phyloP scores from a whole-genome alignment of 2,329 filamentous ascomycete species.

The Thermomyces lanuginosus region DNA sequence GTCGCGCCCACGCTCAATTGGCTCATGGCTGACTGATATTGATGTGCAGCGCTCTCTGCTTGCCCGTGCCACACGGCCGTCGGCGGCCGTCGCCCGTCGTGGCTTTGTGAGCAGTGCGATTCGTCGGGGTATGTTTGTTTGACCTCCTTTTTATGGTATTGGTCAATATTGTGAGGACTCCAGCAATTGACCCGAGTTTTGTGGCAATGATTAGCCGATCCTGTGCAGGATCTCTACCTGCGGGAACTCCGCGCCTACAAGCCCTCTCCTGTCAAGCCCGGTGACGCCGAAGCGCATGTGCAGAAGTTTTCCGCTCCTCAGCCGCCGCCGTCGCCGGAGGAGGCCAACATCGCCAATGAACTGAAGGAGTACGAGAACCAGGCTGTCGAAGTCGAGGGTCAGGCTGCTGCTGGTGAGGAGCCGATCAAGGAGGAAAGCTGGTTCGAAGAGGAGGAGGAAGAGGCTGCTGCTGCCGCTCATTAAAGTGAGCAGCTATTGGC shows the following conservation, averaged over 20 bases:
- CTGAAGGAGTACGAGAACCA: slow-evolving; percentile 89
- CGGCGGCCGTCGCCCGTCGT: slow-evolving; percentile 40
- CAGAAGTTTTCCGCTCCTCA: slow-evolving; percentile 70
- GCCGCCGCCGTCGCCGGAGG: slow-evolving; percentile 76
- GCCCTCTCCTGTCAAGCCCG: slow-evolving; percentile 62
- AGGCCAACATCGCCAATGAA: slow-evolving; percentile 79
- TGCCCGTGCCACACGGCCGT: slow-evolving; percentile 43
- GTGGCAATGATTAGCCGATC: slow-evolving; percentile 51
- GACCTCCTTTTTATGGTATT: slow-evolving; percentile 2
- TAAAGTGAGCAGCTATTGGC: slow-evolving; percentile 10
- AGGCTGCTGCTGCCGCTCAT: slow-evolving; percentile 27
- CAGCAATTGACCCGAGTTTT: slow-evolving; percentile 3
- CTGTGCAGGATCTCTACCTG: slow-evolving; percentile 95
- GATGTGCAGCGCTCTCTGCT: slow-evolving; percentile 42
- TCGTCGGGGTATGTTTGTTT: slow-evolving; percentile 41
- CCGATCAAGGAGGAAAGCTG: slow-evolving; percentile 53
- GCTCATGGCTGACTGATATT: too few relatives aligned
- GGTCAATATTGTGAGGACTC: not conserved
- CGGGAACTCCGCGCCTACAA: slow-evolving; percentile 95
- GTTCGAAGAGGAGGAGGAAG: slow-evolving; percentile 60
- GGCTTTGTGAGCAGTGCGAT: slow-evolving; percentile 47
- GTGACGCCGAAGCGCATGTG: slow-evolving; percentile 78
- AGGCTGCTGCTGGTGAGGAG: slow-evolving; percentile 47
- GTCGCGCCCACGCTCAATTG: not conserved
- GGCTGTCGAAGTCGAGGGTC: slow-evolving; percentile 86